These are phyloP conservation scores for Salix dunnii DNA, from an alignment of 345 rosid genomes.

Conservation along the genomic window DNA sequence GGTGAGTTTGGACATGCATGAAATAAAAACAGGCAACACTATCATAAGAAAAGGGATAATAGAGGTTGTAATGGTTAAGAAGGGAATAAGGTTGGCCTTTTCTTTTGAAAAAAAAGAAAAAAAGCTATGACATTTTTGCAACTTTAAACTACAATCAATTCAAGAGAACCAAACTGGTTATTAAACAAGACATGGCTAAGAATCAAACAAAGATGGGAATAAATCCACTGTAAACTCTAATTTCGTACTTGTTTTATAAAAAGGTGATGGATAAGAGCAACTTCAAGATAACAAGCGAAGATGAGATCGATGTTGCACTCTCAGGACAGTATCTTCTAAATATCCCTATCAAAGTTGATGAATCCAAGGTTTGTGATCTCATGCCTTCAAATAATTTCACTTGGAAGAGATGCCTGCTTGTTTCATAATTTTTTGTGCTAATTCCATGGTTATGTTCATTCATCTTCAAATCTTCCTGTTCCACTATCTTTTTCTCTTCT, in stretches of 20 bases:
- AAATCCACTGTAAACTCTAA: not conserved
- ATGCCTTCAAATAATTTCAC: not conserved
- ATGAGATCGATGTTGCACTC: slow-evolving; percentile 84
- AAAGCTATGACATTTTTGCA: not conserved
- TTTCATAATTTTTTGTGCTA: not conserved
- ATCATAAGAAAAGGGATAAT: no score
- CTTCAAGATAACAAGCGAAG: slow-evolving; percentile 70
- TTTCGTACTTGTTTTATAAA: not conserved
- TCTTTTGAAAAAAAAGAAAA: not conserved
- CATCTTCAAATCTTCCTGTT: not conserved
- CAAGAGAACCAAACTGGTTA: not conserved
- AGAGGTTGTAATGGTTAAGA: not conserved
- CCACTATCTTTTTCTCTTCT: not conserved
- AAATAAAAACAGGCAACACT: not conserved
- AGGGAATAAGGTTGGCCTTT: not conserved
- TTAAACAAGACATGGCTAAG: not conserved
- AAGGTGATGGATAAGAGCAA: slow-evolving; percentile 97
- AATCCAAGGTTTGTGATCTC: slow-evolving; percentile 62
- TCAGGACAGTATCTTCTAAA: slow-evolving; percentile 86
- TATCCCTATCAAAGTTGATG: slow-evolving; percentile 89
- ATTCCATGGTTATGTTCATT: not conserved
- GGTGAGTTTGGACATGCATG: not conserved
- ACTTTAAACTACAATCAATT: not conserved
- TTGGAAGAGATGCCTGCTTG: not conserved
- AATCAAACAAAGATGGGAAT: not conserved